These are phyloP conservation scores for Pyricularia grisea DNA, from an alignment of 2,329 filamentous ascomycete species.

Conservation along the genomic window DNA sequence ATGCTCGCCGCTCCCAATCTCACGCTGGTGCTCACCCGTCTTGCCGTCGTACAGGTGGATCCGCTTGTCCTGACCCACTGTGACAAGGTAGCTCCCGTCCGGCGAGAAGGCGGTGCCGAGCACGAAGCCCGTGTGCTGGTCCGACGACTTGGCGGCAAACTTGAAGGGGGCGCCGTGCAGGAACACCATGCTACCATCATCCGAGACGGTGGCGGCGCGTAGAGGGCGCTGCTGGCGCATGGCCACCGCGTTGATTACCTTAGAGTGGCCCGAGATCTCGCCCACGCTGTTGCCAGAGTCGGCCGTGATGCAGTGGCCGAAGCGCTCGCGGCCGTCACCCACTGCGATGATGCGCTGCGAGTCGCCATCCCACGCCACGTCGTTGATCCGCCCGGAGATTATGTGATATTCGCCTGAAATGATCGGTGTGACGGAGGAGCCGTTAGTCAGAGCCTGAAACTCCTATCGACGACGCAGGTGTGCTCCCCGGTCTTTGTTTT, in stretches of 20 bases:
- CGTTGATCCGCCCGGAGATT: constrained; percentile 89
- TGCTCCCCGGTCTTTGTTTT: background rate
- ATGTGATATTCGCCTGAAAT: constrained; percentile 75
- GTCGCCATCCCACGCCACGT: constrained; percentile 96
- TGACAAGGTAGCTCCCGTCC: constrained; percentile 72
- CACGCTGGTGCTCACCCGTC: constrained; percentile 76
- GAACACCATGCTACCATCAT: constrained; percentile 85
- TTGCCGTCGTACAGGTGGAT: constrained; percentile 97
- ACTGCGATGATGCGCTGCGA: constrained; percentile 94
- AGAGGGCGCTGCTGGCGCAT: constrained; percentile 86
- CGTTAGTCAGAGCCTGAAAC: background rate
- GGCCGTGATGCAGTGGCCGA: constrained; percentile 87
- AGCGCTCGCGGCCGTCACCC: constrained; percentile 87
- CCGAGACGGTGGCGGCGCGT: constrained; percentile 80
- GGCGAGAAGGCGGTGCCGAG: constrained; percentile 84
- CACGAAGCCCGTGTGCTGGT: constrained; percentile 80
- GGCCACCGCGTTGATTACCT: constrained; percentile 82
- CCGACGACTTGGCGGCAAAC: constrained; percentile 74
- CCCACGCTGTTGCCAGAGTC: constrained; percentile 95
- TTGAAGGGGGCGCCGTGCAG: constrained; percentile 94
- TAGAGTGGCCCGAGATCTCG: constrained; percentile 86
- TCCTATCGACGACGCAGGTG: background rate
- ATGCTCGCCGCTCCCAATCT: constrained; percentile 58
- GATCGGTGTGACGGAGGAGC: background rate
- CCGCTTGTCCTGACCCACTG: constrained; percentile 81